Base-by-base conservation (phyloP, 192 early-diverging fungal species). In the Irineochytrium annulatum region DNA sequence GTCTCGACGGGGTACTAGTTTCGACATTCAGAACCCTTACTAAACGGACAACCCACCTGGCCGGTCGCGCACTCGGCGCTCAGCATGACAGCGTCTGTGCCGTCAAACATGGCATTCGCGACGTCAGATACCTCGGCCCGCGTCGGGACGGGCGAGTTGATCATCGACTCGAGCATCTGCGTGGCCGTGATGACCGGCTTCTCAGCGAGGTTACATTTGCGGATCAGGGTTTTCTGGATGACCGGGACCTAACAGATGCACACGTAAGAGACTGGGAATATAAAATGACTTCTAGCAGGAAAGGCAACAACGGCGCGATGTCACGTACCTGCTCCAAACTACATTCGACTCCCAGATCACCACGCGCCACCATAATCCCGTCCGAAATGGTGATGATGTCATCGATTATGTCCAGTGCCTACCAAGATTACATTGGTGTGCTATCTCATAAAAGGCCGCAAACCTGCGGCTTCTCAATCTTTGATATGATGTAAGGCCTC, bases 91-190 rank as follows among this genome's bases (percentile, higher is more conserved):
- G 80, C 80, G 48, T 77, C 71, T 13, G 70, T 74, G 17, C 79
- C 79, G 63, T 82, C 80, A 64, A 77, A 74, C 13, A 82, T 77
- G 11, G 80, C 79, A 69, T 82, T 82, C 14, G 80, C 79, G 26
- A 82, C 80, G 57, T 82, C 80, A 32, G 68, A 75, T 19, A 83
- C 80, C 55, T 82, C 80, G 20, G 80, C 80, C n/a, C 80, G 55
- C 1, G 80, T 82, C 0, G 80, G 80, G 14, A 68, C 64, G 3
- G 79, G 79, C 3, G 70, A 41, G 39, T 61, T 67, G 49, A 82
- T 82, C 80, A 82, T 82, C 22, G 60, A 62, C 54, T 82, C 80
- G 24, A 82, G 66, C 79, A 82, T 82, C 57, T 82, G 80, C 16
- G 80, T 82, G 2, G 80, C 80, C 0, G 80, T 83, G 41, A 82